phyloP scores from a whole-genome alignment of 768 basidiomycete genomes.

The Lepiota subincarnata region DNA sequence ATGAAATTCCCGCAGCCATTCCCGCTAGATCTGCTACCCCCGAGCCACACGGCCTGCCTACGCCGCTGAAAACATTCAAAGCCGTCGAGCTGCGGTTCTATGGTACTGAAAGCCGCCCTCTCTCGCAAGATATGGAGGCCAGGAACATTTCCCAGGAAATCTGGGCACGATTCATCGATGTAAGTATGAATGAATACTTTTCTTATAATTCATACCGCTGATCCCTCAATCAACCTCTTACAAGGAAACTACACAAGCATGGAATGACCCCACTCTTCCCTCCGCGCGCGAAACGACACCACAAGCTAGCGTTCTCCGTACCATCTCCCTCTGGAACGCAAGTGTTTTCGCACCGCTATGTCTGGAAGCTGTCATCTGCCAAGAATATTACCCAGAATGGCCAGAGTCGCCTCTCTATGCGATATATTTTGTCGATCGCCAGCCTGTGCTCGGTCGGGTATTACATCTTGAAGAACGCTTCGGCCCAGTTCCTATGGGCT shows the following conservation, averaged over 20 bases:
- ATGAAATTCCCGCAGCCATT: too few species aligned
- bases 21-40: too few species aligned
- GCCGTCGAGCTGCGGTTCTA: conserved; percentile 1
- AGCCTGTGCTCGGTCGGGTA: conserved; percentile 3
- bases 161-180: conserved; percentile 3
- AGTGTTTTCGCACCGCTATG: not conserved
- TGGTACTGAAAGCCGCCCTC: not conserved
- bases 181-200: not conserved
- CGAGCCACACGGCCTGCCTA: not conserved
- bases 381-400: conserved; percentile 17
- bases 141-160: conserved; percentile 1
- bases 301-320: conserved; percentile 18
- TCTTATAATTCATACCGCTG: too few species aligned
- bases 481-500: conserved; percentile 17
- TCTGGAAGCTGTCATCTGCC: conserved; percentile 15
- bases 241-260: conserved; percentile 17
- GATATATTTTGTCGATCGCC: conserved; percentile 23
- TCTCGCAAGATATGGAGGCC: not conserved
- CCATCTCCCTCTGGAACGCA: conserved; percentile 12
- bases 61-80: not conserved
- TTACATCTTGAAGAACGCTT: conserved; percentile 18
- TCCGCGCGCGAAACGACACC: conserved; percentile 10
- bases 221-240: too few species aligned
- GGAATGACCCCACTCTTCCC: conserved; percentile 13
- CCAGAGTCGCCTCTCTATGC: conserved; percentile 21